phyloP scores from a whole-genome alignment of 345 rosid genomes.

The Odontarrhena argentea region DNA sequence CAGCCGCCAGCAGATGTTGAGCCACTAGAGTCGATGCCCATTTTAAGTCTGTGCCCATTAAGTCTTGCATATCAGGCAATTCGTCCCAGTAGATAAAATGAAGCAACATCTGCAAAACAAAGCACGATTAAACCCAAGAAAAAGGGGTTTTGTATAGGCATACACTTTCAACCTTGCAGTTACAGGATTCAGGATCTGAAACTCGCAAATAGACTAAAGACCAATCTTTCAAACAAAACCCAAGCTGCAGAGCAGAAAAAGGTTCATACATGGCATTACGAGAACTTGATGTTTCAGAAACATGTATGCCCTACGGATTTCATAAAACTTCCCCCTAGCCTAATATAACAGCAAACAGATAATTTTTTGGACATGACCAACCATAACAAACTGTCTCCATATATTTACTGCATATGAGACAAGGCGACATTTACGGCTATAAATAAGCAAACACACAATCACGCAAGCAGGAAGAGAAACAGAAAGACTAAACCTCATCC shows the following conservation, averaged over 20 bases:
- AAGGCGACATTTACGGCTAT: constrained; percentile 7
- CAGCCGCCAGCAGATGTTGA: constrained; percentile 86
- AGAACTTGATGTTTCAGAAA: background rate
- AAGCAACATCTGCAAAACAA: constrained; percentile 60
- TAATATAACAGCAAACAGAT: background rate
- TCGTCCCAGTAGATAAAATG: constrained; percentile 84
- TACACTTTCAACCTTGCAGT: constrained; percentile 8
- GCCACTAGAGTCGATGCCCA: constrained; percentile 69
- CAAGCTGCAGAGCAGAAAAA: constrained; percentile 1
- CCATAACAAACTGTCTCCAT: constrained; percentile 2
- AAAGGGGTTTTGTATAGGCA: background rate
- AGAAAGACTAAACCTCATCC: constrained; percentile 56
- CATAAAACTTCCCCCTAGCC: too few species aligned
- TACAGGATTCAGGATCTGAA: background rate
- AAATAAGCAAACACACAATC: constrained; percentile 2
- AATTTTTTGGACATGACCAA: background rate
- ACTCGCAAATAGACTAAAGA: constrained; percentile 3
- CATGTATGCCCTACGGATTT: background rate
- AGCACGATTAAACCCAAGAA: constrained; percentile 8
- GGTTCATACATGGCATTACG: background rate
- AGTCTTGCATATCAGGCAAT: constrained; percentile 68
- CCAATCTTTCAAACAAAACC: constrained; percentile 11
- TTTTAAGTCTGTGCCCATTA: constrained; percentile 59
- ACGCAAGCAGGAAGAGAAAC: constrained; percentile 46
- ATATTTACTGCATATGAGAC: constrained; percentile 1